Evolutionary conservation across 192 early-diverging fungal genomes (phyloP).

Genomic region (Linnemannia zychae): DNA sequence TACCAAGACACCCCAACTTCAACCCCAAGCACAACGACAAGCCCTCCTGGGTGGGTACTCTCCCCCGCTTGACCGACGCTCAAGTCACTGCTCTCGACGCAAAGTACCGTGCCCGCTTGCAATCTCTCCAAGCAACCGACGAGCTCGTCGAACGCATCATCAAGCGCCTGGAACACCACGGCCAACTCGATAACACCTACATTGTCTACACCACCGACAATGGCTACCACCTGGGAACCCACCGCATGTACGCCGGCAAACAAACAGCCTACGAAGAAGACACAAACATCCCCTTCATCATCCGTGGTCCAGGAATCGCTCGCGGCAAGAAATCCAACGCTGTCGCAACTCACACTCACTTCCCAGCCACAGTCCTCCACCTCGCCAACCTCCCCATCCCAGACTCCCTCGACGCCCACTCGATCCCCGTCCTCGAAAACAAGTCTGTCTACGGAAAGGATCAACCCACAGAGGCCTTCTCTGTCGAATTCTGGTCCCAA

Average conservation of each 20-base stretch:
- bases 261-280: constrained; percentile 74
- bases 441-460: constrained; percentile 59
- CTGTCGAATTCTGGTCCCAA: constrained; percentile 65
- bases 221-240: constrained; percentile 77
- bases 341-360: constrained; percentile 68
- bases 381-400: constrained; percentile 61
- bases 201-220: constrained; percentile 77
- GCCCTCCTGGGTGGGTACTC: constrained; percentile 62
- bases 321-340: constrained; percentile 57
- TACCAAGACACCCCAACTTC: constrained; percentile 69
- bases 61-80: constrained; percentile 57
- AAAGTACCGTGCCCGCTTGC: constrained; percentile 66
- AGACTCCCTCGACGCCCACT: constrained; percentile 66
- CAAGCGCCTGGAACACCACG: constrained; percentile 61
- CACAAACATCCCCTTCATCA: constrained; percentile 71
- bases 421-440: constrained; percentile 64
- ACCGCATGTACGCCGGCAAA: constrained; percentile 74
- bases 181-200: constrained; percentile 71
- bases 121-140: constrained; percentile 72
- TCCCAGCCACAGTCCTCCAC: constrained; percentile 73
- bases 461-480: constrained; percentile 63
- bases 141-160: constrained; percentile 71
- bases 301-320: constrained; percentile 73
- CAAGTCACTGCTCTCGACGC: constrained; percentile 62
- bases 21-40: constrained; percentile 68